Evolutionary conservation across 2,329 filamentous ascomycete genomes (phyloP).

Genomic region (Nothophaeocryptopus gaeumannii): DNA sequence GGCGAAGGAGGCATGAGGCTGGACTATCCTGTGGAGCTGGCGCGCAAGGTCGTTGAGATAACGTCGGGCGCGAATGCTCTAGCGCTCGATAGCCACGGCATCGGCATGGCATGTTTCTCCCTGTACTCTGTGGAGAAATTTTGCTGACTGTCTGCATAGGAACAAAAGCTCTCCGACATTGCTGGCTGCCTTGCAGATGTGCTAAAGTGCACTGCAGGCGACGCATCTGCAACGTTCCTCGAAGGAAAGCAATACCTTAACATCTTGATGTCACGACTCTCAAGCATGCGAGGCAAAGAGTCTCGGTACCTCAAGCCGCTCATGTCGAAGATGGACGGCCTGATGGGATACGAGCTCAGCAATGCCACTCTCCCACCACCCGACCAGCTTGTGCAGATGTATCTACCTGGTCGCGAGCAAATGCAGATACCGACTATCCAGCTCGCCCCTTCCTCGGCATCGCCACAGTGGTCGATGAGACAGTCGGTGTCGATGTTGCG

Average conservation of each 20-base stretch:
- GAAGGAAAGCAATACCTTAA: constrained; percentile 36
- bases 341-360: constrained; percentile 29
- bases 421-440: constrained; percentile 9
- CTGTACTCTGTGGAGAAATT: not conserved
- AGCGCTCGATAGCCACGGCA: constrained; percentile 36
- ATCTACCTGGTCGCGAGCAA: constrained; percentile 6
- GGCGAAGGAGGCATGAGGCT: constrained; percentile 35
- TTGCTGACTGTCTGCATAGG: constrained; percentile 25
- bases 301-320: constrained; percentile 36
- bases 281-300: constrained; percentile 37
- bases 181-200: constrained; percentile 38
- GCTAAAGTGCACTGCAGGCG: constrained; percentile 35
- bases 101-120: constrained; percentile 33
- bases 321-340: constrained; percentile 33
- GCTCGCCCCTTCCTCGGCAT: not conserved
- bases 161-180: constrained; percentile 38
- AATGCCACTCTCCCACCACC: constrained; percentile 24
- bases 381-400: constrained; percentile 12
- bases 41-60: constrained; percentile 35
- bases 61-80: constrained; percentile 28
- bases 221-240: constrained; percentile 32
- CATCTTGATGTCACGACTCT: constrained; percentile 32
- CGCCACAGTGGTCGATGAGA: constrained; percentile 24
- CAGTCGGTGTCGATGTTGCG: constrained; percentile 33
- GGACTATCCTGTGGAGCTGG: constrained; percentile 38